Evolutionary conservation across 1,284 basidiomycete species (phyloP).

Genomic region (Fistulina hepatica): DNA sequence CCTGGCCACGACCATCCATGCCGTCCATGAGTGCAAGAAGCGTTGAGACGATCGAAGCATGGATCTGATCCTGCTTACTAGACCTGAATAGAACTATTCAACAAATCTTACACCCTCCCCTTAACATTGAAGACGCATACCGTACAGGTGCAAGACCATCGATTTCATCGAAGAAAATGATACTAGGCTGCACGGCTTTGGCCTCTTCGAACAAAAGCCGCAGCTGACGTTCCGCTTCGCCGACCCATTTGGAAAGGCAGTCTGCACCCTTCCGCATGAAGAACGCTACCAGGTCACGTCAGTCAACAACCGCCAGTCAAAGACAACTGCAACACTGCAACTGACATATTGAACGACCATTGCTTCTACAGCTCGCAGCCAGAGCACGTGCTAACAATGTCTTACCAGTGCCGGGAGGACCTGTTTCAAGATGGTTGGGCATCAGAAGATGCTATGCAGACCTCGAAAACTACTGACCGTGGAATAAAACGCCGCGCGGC

Average conservation of each 20-base stretch:
- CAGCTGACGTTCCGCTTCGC: conserved; percentile 95
- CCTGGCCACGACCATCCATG: conserved; percentile 97
- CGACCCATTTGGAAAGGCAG: conserved; percentile 98
- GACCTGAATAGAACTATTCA: too few relatives aligned
- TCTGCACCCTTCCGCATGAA: conserved; percentile 99
- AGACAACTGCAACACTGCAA: too few relatives aligned
- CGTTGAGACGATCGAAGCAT: conserved; percentile 95
- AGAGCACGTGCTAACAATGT: conserved; percentile 89
- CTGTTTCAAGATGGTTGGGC: too few relatives aligned
- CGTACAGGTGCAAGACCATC: conserved; percentile 97
- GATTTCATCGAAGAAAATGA: conserved; percentile 98
- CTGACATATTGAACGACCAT: conserved; percentile 85
- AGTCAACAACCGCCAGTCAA: conserved; percentile 3
- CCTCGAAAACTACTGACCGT: too few relatives aligned
- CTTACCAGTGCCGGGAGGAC: conserved; percentile 90
- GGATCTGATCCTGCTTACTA: conserved; percentile 99
- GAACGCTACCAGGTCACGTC: conserved; percentile 52
- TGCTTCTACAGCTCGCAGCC: conserved; percentile 85
- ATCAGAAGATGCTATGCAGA: too few relatives aligned
- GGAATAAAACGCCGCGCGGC: conserved; percentile 94
- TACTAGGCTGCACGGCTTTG: conserved; percentile 83
- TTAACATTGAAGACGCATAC: too few relatives aligned
- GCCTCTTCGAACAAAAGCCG: conserved; percentile 97
- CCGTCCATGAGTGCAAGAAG: conserved; percentile 98
- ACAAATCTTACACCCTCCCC: too few relatives aligned